These are phyloP conservation scores for Termitomyces sp. DNA, from an alignment of 768 basidiomycete genomes.

Conservation along the genomic window DNA sequence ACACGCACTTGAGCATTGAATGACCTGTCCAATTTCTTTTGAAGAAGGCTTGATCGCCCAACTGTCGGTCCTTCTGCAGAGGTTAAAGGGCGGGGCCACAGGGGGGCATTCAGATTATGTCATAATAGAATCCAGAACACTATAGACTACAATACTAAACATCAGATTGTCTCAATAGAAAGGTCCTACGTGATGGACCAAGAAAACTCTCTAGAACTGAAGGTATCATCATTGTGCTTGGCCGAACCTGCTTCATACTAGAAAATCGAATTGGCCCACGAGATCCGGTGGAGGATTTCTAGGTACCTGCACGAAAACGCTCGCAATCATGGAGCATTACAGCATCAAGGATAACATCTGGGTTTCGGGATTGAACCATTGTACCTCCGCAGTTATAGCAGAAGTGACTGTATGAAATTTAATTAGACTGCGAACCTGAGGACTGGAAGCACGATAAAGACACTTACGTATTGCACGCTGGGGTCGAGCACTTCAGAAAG, in stretches of 20 bases:
- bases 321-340: constrained; percentile 1
- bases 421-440: neutral
- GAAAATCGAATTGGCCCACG: neutral
- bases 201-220: neutral
- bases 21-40: too few relatives aligned
- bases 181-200: neutral
- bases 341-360: neutral
- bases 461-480: constrained; percentile 47
- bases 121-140: neutral
- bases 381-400: constrained; percentile 47
- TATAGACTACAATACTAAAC: neutral
- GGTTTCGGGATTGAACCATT: constrained; percentile 26
- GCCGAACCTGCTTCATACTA: neutral
- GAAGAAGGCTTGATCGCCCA: too few relatives aligned
- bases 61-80: too few relatives aligned
- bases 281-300: neutral
- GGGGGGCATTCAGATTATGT: too few relatives aligned
- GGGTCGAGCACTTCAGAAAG: constrained; percentile 40
- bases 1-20: too few relatives aligned
- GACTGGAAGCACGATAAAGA: neutral
- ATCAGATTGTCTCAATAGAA: neutral
- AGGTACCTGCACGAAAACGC: too few relatives aligned
- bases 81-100: too few relatives aligned
- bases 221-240: neutral
- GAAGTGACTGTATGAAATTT: constrained; percentile 32